phyloP scores from a whole-genome alignment of 2,329 filamentous ascomycete species.

The Cladosporium sp. region DNA sequence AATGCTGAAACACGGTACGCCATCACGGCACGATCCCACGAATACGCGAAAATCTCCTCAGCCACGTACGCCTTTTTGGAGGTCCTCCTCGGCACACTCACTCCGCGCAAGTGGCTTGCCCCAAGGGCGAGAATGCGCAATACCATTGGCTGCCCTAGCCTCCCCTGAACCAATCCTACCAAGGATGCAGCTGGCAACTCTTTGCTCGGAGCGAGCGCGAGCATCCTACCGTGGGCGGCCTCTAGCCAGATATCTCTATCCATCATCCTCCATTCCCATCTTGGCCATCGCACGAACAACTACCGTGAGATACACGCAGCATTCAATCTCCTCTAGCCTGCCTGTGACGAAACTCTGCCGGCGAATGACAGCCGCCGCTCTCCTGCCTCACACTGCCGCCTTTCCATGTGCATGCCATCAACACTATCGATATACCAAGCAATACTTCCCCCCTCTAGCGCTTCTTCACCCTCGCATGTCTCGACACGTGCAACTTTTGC shows the following conservation, averaged over 20 bases:
- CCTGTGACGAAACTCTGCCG: neutral
- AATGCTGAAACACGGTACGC: conserved; percentile 4
- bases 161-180: conserved; percentile 11
- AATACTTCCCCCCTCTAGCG: neutral
- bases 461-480: conserved; percentile 1
- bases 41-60: neutral
- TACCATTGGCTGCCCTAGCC: neutral
- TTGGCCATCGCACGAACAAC: neutral
- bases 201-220: neutral
- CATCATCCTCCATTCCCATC: neutral
- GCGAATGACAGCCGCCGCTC: neutral
- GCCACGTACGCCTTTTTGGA: neutral
- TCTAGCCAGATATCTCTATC: neutral
- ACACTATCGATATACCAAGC: neutral
- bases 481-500: neutral
- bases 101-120: neutral
- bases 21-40: neutral
- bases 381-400: neutral
- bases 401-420: neutral
- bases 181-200: neutral
- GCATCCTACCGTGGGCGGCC: neutral
- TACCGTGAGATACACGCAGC: neutral
- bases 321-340: neutral
- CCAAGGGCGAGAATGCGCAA: neutral
- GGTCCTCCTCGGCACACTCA: conserved; percentile 3